Percentiles rank a stretch among this genome's conserved stretches.
Conservation (phyloP, 495 filamentous ascomycete genomes). For the Aspergillus coremiiformis region DNA sequence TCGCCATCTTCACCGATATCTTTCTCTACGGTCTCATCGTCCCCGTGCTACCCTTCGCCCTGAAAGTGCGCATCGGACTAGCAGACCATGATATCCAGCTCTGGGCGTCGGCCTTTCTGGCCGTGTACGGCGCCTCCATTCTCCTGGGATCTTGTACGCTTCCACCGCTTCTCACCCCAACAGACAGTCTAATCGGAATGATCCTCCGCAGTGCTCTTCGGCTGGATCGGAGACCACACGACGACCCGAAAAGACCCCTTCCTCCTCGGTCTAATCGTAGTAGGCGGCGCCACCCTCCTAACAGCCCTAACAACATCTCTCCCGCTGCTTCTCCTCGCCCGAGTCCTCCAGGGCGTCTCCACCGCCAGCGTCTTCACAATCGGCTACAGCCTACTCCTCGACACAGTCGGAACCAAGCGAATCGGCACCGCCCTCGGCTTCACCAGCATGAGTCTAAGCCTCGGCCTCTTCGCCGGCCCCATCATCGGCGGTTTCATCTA, state of each 20-base stretch:
- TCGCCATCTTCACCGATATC: slow-evolving; percentile 14
- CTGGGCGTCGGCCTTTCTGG: slow-evolving; percentile 7
- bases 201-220: not conserved
- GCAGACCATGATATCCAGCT: slow-evolving; percentile 8
- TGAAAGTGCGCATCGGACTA: slow-evolving; percentile 6
- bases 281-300: not conserved
- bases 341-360: not conserved
- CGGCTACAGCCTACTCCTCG: not conserved
- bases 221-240: not conserved
- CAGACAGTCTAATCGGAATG: not conserved
- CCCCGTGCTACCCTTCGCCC: slow-evolving; percentile 21
- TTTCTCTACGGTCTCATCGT: slow-evolving; percentile 27
- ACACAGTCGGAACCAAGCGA: not conserved
- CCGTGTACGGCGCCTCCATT: not conserved
- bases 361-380: slow-evolving; percentile 4
- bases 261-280: not conserved
- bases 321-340: not conserved
- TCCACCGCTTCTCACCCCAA: not conserved
- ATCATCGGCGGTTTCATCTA: slow-evolving; percentile 1
- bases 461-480: not conserved
- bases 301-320: not conserved
- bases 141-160: not conserved
- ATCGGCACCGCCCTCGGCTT: slow-evolving; percentile 1
- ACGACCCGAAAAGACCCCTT: not conserved
- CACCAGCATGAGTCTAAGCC: slow-evolving; percentile 1